phyloP scores from a whole-genome alignment of 345 rosid species.

The Corymbia maculata region DNA sequence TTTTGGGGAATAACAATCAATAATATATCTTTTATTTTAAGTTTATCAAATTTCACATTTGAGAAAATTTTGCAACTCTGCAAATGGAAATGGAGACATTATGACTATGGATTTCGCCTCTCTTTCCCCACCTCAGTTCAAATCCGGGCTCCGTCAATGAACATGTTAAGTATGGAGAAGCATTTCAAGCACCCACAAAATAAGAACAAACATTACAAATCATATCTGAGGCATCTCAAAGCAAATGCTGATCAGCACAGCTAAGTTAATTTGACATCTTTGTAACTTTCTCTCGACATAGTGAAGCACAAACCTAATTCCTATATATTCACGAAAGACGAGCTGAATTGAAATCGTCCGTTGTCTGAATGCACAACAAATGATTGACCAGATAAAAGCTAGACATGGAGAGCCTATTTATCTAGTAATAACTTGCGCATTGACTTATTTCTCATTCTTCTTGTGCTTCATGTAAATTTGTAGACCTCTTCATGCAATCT shows the following conservation, averaged over 20 bases:
- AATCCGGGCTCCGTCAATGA: neutral
- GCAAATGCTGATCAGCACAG: neutral
- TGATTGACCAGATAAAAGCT: neutral
- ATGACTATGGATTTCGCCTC: no score
- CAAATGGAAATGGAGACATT: no score
- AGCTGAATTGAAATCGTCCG: neutral
- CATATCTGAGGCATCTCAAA: neutral
- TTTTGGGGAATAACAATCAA: no score
- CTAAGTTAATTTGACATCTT: neutral
- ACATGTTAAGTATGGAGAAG: neutral
- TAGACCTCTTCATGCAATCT: neutral
- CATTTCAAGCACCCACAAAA: neutral
- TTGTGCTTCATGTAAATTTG: neutral
- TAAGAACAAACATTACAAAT: neutral
- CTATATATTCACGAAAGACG: neutral
- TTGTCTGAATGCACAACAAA: neutral
- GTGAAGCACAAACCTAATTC: neutral
- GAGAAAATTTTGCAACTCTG: no score
- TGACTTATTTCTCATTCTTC: neutral
- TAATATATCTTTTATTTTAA: no score
- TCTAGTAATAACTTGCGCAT: neutral
- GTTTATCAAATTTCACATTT: no score
- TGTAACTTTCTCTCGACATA: neutral
- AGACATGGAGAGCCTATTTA: neutral
- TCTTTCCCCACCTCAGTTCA: neutral